Evolutionary conservation across 78 protist genomes (phyloP).

Genomic region (Blattamonas nauphoetae): DNA sequence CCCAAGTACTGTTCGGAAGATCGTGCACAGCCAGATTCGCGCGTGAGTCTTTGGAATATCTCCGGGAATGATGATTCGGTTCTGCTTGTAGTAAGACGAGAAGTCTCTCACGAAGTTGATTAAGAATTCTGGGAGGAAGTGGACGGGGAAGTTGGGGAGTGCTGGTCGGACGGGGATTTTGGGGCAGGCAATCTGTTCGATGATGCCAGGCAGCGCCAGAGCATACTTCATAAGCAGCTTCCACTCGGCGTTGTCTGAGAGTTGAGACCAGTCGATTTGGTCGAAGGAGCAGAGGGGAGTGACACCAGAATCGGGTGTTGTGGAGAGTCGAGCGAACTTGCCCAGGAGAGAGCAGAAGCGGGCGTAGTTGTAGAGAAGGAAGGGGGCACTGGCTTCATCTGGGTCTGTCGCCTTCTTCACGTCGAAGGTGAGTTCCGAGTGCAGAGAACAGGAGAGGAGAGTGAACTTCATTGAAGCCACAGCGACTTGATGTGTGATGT

Average conservation of each 20-base stretch:
- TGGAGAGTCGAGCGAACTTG: slow-evolving; percentile 5
- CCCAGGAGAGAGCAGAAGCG: slow-evolving; percentile 25
- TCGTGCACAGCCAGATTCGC: background rate
- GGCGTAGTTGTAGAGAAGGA: slow-evolving; percentile 37
- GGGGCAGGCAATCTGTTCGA: slow-evolving; percentile 24
- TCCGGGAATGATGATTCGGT: slow-evolving; percentile 15
- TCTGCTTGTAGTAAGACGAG: slow-evolving; percentile 36
- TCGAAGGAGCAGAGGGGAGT: background rate
- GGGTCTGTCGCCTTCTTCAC: slow-evolving; percentile 31
- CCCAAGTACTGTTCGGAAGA: slow-evolving; percentile 17
- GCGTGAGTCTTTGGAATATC: slow-evolving; percentile 1
- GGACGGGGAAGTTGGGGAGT: slow-evolving; percentile 26
- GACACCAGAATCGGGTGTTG: background rate
- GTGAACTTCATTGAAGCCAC: slow-evolving; percentile 34
- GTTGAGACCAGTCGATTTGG: slow-evolving; percentile 1
- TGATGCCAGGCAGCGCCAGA: background rate
- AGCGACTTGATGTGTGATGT: slow-evolving; percentile 27
- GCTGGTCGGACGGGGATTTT: slow-evolving; percentile 1
- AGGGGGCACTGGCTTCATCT: slow-evolving; percentile 24
- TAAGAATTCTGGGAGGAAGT: slow-evolving; percentile 19
- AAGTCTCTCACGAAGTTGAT: slow-evolving; percentile 21
- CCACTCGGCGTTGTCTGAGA: slow-evolving; percentile 39
- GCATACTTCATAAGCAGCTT: slow-evolving; percentile 28
- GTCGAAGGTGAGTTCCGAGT: slow-evolving; percentile 28
- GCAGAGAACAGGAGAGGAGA: slow-evolving; percentile 12